These are phyloP conservation scores for Acacia crassicarpa DNA, from an alignment of 306 rosid genomes.

Conservation along the genomic window DNA sequence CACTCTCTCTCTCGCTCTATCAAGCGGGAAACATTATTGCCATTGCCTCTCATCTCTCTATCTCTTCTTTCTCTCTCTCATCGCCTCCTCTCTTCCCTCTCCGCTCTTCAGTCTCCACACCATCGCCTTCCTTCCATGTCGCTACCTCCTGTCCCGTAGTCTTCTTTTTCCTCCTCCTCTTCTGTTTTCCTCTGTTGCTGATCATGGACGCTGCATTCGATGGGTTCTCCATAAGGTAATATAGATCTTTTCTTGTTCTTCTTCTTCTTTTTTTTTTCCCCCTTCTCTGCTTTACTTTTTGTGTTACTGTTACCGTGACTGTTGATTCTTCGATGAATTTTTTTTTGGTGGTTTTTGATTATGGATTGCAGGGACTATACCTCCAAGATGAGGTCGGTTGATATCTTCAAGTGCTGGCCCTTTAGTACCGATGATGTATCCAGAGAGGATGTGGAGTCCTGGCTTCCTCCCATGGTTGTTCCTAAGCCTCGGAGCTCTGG, in stretches of 20 bases:
- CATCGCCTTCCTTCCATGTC: neutral
- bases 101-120: neutral
- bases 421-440: slow-evolving; percentile 30
- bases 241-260: neutral
- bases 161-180: neutral
- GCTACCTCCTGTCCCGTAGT: neutral
- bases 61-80: slow-evolving; percentile 9
- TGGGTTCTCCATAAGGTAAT: slow-evolving; percentile 75
- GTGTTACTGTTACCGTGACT: neutral
- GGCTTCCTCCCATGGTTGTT: slow-evolving; percentile 62
- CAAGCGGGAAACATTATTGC: slow-evolving; percentile 30
- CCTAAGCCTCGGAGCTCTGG: slow-evolving; percentile 51
- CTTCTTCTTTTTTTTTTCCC: neutral
- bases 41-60: neutral
- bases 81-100: neutral
- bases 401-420: slow-evolving; percentile 57
- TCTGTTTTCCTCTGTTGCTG: neutral
- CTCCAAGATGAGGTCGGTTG: slow-evolving; percentile 51
- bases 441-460: slow-evolving; percentile 27
- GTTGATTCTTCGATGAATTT: neutral
- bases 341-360: neutral
- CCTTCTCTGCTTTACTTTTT: neutral
- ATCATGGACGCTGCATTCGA: slow-evolving; percentile 51
- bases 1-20: slow-evolving; percentile 18
- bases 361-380: slow-evolving; percentile 46